A percentile compares a stretch with the other conserved stretches of the same genome.
phyloP scores from a whole-genome alignment of 202 grass and related monocot species.

The Setaria viridis region DNA sequence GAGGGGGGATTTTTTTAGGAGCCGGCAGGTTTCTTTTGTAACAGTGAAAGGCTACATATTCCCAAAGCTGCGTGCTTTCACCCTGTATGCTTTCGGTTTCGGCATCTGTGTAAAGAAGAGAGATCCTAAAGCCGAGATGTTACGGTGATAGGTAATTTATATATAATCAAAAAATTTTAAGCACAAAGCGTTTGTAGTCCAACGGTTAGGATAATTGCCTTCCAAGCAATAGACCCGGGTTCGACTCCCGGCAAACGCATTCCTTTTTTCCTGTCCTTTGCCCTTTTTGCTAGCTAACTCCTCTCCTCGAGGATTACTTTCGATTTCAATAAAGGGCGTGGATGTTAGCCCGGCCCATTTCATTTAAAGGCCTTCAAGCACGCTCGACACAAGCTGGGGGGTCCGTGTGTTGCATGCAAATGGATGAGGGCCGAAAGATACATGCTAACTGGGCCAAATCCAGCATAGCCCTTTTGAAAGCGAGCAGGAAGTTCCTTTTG shows the following conservation, averaged over 20 bases:
- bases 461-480: not conserved
- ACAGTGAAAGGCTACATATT: constrained; percentile 58
- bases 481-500: too few relatives aligned
- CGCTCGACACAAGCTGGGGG: not conserved
- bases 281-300: not conserved
- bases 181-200: not conserved
- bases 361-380: not conserved
- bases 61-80: constrained; percentile 49
- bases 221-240: constrained; percentile 99
- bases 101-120: constrained; percentile 29
- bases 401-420: too few relatives aligned
- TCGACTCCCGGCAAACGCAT: constrained; percentile 90
- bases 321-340: too few relatives aligned
- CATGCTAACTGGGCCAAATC: not conserved
- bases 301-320: too few relatives aligned
- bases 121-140: constrained; percentile 6
- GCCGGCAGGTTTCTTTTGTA: constrained; percentile 35
- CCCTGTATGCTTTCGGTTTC: constrained; percentile 21
- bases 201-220: constrained; percentile 99
- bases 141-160: too few relatives aligned
- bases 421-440: too few relatives aligned
- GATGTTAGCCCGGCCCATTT: not conserved
- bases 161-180: rapidly evolving
- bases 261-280: not conserved
- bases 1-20: not conserved